Evolutionary conservation across 345 rosid species (phyloP), one percentile per base, ranked within the genome.

Genomic region (Eucalyptus pumila): DNA sequence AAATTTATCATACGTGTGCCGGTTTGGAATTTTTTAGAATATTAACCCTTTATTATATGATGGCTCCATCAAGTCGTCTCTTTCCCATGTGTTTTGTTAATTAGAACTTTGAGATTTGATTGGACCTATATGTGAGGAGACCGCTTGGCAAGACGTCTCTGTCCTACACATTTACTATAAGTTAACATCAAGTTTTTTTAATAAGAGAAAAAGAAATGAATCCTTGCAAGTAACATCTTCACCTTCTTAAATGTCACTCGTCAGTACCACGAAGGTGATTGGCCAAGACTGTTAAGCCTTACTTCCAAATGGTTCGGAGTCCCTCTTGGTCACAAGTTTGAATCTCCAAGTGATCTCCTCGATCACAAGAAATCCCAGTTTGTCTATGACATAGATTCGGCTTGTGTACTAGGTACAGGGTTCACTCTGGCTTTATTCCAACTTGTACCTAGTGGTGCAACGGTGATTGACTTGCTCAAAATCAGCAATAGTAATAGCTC

Each of bases 1-100:
- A 51, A 0, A 51, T 51, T 51, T 51, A 51, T 17, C 23, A 0
- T 17, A 51, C 2, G 1, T 17, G 0, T 17, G 7, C 4, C 0
- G 1, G 0, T 51, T 51, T 51, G 2, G 0, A 51, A 16, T 51
- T 3, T 15, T 51, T 51, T 51, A 51, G 23, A 51, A 51, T 51
- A 51, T 51, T 51, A 17, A 0, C 23, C 21, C 56, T 69, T 15
- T 69, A 32, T 69, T 72, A 37, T 72, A 37, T 72, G 27, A 72
- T 72, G 45, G 45, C 45, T 37, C 45, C 27, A 37, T 72, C 45
- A 19, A 72, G 45, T 37, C 15, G 10, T 72, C 81, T 17, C 45
- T 72, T 10, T 37, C 45, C 45, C 4, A 37, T 72, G 42, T 11
- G 44, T 10, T 21, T 37, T 37, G 81, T 19, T 19, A 72, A 72